These are phyloP conservation scores for Colletotrichum karsti DNA, from an alignment of 2,329 filamentous ascomycete genomes.

Conservation along the genomic window DNA sequence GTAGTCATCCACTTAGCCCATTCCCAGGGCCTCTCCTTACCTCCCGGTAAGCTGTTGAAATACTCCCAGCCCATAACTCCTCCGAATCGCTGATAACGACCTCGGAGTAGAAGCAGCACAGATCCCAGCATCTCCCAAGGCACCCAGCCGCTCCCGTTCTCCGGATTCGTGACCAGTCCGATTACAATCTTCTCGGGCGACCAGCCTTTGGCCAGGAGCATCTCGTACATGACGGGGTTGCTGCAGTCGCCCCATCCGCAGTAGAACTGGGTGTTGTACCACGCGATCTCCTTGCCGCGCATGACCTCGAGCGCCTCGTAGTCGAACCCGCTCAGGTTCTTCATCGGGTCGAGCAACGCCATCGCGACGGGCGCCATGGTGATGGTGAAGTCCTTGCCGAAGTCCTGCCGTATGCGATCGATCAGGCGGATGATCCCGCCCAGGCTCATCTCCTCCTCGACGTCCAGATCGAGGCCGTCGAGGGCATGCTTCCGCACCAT, in stretches of 20 bases:
- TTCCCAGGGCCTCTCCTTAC: slow-evolving; percentile 71
- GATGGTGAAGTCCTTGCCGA: slow-evolving; percentile 76
- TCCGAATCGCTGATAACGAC: slow-evolving; percentile 74
- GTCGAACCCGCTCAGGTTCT: slow-evolving; percentile 82
- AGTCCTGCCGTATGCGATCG: slow-evolving; percentile 73
- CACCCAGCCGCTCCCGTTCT: slow-evolving; percentile 70
- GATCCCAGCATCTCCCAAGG: slow-evolving; percentile 54
- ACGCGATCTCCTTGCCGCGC: slow-evolving; percentile 73
- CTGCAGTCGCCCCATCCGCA: slow-evolving; percentile 79
- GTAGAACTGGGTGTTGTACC: slow-evolving; percentile 95
- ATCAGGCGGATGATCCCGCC: slow-evolving; percentile 72
- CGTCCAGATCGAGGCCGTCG: slow-evolving; percentile 80
- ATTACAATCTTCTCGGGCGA: slow-evolving; percentile 77
- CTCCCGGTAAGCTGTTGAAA: slow-evolving; percentile 81
- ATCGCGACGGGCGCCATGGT: slow-evolving; percentile 85
- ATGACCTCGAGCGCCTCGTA: slow-evolving; percentile 79
- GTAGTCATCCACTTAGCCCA: slow-evolving; percentile 78
- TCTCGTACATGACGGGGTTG: slow-evolving; percentile 56
- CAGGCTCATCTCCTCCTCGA: slow-evolving; percentile 80
- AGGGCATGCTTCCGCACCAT: slow-evolving; percentile 69
- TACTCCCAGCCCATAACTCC: slow-evolving; percentile 97
- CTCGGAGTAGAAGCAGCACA: slow-evolving; percentile 51
- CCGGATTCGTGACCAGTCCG: slow-evolving; percentile 81
- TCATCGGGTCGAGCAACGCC: slow-evolving; percentile 63
- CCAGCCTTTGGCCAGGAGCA: slow-evolving; percentile 72